phyloP scores from a whole-genome alignment of 495 filamentous ascomycete species.

The Cetradonia linearis region DNA sequence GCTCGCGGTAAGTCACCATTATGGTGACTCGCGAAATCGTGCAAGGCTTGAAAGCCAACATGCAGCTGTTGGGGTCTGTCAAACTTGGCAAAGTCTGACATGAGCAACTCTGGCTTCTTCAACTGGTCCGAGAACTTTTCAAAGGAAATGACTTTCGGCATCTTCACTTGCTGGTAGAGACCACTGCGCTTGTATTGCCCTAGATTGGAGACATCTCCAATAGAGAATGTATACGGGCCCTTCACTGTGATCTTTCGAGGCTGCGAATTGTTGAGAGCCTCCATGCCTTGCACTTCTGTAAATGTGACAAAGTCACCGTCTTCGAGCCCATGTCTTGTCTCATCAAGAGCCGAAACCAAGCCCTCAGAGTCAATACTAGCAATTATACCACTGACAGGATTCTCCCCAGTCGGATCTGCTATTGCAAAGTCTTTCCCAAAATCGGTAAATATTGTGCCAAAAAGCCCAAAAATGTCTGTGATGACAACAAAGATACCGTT shows the following conservation, averaged over 20 bases:
- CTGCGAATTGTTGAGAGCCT: constrained; percentile 67
- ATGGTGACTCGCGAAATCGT: constrained; percentile 65
- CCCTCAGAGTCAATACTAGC: constrained; percentile 81
- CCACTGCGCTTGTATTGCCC: constrained; percentile 81
- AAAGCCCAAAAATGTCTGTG: constrained; percentile 82
- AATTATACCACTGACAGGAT: constrained; percentile 76
- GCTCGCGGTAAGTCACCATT: constrained; percentile 63
- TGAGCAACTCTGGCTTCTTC: constrained; percentile 75
- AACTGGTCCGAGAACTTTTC: constrained; percentile 64
- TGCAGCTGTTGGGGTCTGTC: constrained; percentile 89
- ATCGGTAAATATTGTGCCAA: constrained; percentile 94
- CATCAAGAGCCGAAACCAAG: constrained; percentile 86
- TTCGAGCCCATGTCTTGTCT: constrained; percentile 88
- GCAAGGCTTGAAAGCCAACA: constrained; percentile 83
- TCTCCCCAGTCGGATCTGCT: constrained; percentile 85
- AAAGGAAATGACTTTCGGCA: constrained; percentile 91
- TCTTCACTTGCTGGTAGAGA: constrained; percentile 90
- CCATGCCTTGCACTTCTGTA: constrained; percentile 87
- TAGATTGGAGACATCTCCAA: constrained; percentile 81
- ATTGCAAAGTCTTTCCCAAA: constrained; percentile 89
- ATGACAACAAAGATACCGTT: constrained; percentile 85
- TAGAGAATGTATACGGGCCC: constrained; percentile 92
- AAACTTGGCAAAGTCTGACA: constrained; percentile 96
- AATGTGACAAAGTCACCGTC: constrained; percentile 97
- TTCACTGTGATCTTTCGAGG: constrained; percentile 88